Percentiles rank a stretch among this genome's conserved stretches.
Conservation (phyloP, 345 rosid species). For the Eucalyptus fibrosa region DNA sequence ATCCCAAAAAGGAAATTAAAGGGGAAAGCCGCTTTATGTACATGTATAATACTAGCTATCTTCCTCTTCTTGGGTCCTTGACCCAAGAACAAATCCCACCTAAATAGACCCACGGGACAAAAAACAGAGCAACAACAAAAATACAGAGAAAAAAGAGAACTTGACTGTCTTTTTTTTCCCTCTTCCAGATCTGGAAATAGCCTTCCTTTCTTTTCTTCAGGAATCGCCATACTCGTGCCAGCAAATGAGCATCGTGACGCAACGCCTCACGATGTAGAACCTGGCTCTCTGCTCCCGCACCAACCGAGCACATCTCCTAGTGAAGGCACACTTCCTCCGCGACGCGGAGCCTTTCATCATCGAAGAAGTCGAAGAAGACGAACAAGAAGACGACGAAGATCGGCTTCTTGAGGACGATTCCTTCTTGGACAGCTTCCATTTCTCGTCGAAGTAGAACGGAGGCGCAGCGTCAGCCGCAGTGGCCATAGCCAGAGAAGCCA, state of each 20-base stretch:
- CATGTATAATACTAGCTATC: constrained; percentile 18
- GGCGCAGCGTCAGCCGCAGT: constrained; percentile 19
- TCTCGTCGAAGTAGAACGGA: constrained; percentile 33
- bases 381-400: constrained; percentile 14
- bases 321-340: constrained; percentile 50
- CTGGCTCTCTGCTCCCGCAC: constrained; percentile 89
- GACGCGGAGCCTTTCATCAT: constrained; percentile 12
- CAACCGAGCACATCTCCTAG: constrained; percentile 72
- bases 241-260: constrained; percentile 88
- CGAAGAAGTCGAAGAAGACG: constrained; percentile 38
- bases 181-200: background rate
- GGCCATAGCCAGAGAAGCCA: constrained; percentile 15
- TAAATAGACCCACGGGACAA: background rate
- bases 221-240: constrained; percentile 84
- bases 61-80: constrained; percentile 8
- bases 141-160: background rate
- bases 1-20: background rate
- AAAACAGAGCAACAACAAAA: background rate
- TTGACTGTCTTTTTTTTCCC: background rate
- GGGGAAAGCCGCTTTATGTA: constrained; percentile 18
- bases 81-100: background rate
- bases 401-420: constrained; percentile 50
- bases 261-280: constrained; percentile 88
- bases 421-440: constrained; percentile 54
- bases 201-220: background rate